Base-by-base conservation (phyloP, 2,329 filamentous ascomycete genomes). In the Aureobasidium sp. region DNA sequence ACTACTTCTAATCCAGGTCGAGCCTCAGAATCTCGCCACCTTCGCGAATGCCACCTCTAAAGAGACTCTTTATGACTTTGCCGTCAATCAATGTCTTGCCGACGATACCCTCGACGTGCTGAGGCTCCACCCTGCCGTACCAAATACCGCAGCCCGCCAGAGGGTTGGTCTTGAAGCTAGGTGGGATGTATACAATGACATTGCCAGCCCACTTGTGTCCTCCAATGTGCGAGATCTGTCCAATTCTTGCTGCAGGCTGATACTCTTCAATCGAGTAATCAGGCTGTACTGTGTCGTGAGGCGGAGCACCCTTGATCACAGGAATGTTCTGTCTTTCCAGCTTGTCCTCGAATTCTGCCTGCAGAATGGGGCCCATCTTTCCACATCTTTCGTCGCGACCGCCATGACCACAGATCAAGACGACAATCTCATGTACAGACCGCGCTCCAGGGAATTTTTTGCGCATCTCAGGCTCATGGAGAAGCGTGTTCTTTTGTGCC, bases 131-230 rank as follows among this genome's bases (percentile, higher is more conserved):
- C 44, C 90, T 77, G 0, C 90, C 90, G 72, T 94, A 94, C 90
- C 90, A 94, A 3, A 94, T 82, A 0, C 89, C 89, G 68, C 83
- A 83, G 0, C 89, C 89, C 1, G 83, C 84, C 55, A 92, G 73
- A 5, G 83, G 79, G 70, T 89, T 84, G 0, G 44, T 65, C 5
- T 58, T 64, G 65, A 69, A 68, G 2, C 69, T 69, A 0, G 86
- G 87, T 5, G 90, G 90, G 5, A 94, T 72, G 69, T 94, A 94
- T 1, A 94, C 75, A 52, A 94, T 91, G 39, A 93, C 83, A 72
- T 95, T 95, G 1, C 90, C 90, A 0, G 90, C 90, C 71, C 87
- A 93, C 72, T 91, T 92, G 74, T 95, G 90, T 0, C 90, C 90
- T 1, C 90, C 89, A 59, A 95, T 86, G 68, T 95, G 90, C 64